Evolutionary conservation across 2,329 filamentous ascomycete genomes (phyloP).

Genomic region (Neurospora crassa): DNA sequence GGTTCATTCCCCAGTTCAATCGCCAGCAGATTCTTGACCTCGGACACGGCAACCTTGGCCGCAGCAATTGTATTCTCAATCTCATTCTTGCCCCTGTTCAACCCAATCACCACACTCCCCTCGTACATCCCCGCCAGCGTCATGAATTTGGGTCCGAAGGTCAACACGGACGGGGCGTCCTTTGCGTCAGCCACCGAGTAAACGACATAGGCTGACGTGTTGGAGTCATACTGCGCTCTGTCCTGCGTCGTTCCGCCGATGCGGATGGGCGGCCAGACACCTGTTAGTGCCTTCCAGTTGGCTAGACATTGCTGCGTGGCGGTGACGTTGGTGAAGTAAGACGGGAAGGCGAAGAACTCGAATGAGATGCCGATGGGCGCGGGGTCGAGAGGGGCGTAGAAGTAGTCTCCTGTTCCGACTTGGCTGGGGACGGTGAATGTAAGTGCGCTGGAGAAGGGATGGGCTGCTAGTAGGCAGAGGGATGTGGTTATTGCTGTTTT

Average conservation of each 20-base stretch:
- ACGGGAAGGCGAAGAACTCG: slow-evolving; percentile 48
- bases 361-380: slow-evolving; percentile 24
- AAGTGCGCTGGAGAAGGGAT: slow-evolving; percentile 1
- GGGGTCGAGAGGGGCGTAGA: slow-evolving; percentile 15
- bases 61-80: slow-evolving; percentile 44
- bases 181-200: slow-evolving; percentile 37
- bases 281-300: slow-evolving; percentile 40
- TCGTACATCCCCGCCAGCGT: slow-evolving; percentile 36
- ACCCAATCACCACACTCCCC: slow-evolving; percentile 40
- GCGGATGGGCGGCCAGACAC: slow-evolving; percentile 42
- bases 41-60: slow-evolving; percentile 31
- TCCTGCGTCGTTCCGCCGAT: slow-evolving; percentile 53
- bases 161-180: slow-evolving; percentile 39
- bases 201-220: slow-evolving; percentile 34
- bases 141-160: slow-evolving; percentile 43
- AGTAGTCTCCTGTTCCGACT: slow-evolving; percentile 7
- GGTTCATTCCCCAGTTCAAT: slow-evolving; percentile 51
- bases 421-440: slow-evolving; percentile 14
- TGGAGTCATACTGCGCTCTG: slow-evolving; percentile 40
- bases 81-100: slow-evolving; percentile 44
- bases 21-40: slow-evolving; percentile 40
- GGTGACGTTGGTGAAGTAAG: slow-evolving; percentile 41
- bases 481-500: neutral
- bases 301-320: slow-evolving; percentile 40
- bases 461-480: slow-evolving; percentile 4